These are phyloP conservation scores for Calonectria pseudoreteaudii DNA, from an alignment of 2,329 filamentous ascomycete species.

Conservation along the genomic window DNA sequence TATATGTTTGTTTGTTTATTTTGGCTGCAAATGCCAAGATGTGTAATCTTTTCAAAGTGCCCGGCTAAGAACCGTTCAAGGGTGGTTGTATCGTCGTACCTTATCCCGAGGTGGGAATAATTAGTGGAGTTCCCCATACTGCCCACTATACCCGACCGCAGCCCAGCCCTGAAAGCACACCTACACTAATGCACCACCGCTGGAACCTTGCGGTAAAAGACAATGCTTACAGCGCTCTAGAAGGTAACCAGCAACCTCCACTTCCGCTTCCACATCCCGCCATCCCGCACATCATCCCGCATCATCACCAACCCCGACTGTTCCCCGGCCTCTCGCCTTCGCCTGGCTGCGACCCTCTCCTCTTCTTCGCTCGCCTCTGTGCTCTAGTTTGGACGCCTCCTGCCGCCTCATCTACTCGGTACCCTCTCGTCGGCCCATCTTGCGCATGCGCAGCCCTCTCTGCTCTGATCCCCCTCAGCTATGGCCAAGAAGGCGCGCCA, in stretches of 20 bases:
- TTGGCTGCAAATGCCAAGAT: too few species aligned
- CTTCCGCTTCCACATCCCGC: constrained; percentile 30
- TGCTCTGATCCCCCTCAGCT: constrained; percentile 35
- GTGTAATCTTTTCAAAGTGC: too few species aligned
- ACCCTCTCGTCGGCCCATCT: constrained; percentile 13
- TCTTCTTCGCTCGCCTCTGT: constrained; percentile 21
- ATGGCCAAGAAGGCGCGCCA: constrained; percentile 78
- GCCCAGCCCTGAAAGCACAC: not conserved
- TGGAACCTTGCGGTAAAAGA: not conserved
- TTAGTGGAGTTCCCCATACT: constrained; percentile 15
- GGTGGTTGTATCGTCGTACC: not conserved
- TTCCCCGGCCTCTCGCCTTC: constrained; percentile 8
- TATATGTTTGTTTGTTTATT: too few species aligned
- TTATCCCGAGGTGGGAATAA: constrained; percentile 18
- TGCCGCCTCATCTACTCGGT: not conserved
- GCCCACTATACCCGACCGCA: constrained; percentile 7
- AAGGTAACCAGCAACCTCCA: constrained; percentile 18
- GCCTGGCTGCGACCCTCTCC: not conserved
- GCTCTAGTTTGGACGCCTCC: constrained; percentile 26
- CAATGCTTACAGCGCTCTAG: not conserved
- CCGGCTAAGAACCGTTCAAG: too few species aligned
- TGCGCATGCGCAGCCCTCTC: constrained; percentile 36
- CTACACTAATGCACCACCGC: constrained; percentile 1
- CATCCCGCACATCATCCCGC: constrained; percentile 23
- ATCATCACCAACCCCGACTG: constrained; percentile 22